Base-by-base conservation (phyloP, 306 rosid species). In the Lathyrus oleraceus region DNA sequence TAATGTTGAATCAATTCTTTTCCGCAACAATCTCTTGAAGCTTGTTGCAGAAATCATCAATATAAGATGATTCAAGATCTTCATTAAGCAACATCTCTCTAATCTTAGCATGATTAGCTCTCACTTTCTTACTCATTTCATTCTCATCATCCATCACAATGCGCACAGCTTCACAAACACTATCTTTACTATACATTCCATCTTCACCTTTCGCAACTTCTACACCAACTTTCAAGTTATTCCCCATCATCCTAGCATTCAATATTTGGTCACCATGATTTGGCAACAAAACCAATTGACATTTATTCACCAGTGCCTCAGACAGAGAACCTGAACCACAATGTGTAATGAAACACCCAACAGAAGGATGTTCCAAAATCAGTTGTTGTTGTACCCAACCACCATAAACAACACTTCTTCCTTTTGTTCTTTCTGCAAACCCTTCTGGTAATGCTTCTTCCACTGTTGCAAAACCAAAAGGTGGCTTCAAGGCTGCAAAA, bases 331-430 rank as follows among this genome's bases (percentile, higher is more conserved):
- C 75, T 12, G 71, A 49, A 5, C 85, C 82, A 63, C 82, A 81
- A 12, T 81, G 80, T 28, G 77, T 69, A 9, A 77, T 69, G 28
- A 77, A 81, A 28, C 77, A 77, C 16, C 85, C 85, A 0, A 81
- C 71, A 20, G 82, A 77, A 47, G 77, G 63, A 47, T 81, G 82
- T 66, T 54, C 70, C 16, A 81, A 32, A 25, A 73, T 77, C 74
- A 77, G 10, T 5, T 67, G 77, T 10, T 77, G 82, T 25, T 45
- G 62, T 30, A 81, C 69, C 82, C 85, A 73, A 1, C 85, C 79
- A 0, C 71, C 74, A 21, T 69, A 28, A 6, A 77, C 85, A 35
- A 69, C 8, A 21, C 82, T 77, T 77, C 61, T 73, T 53, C 68
- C 79, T 17, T 67, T 4, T 17, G 62, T 38, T 30, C 81, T 76